Evolutionary conservation across 257 asterid species (phyloP), one percentile per base, ranked within the genome.

Genomic region (Datura wrightii): DNA sequence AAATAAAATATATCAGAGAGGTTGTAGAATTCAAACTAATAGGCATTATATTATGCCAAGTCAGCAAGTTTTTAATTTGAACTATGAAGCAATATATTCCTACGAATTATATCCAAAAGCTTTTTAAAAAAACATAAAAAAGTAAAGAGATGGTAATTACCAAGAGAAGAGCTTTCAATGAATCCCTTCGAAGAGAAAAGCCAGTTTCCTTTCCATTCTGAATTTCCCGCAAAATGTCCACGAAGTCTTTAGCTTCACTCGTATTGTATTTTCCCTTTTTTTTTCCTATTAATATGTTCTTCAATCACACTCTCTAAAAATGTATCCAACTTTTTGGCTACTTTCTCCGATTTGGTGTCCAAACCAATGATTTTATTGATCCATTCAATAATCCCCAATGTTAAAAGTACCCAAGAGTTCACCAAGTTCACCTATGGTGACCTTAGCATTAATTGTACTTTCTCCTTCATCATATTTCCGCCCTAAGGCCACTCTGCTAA

Each of bases 401-500:
- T 53, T 37, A 9, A 48, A 42, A 31, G 39, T 48, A 1, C 91
- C 94, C 1, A 90, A 10, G 48, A 90, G 44, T 69, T 48, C 66
- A 5, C 5, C 3, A 24, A 87, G 8, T 6, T 86, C 88, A 15
- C 11, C 54, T 7, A 93, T 34, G 5, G 84, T 52, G 15, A 1
- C 24, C 78, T 85, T 54, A 55, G 81, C 79, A 65, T 71, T 84
- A 66, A 60, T 85, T 2, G 95, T 91, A 1, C 15, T 67, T 59
- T 87, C 88, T 2, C 1, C 90, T 8, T 86, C 85, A 3, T 85
- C 82, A 39, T 88, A 87, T 79, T 86, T 91, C 72, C 55, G 86
- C 31, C 96, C 94, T 3, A 90, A 18, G 0, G 90, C 87, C 79
- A 84, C 92, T 86, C 90, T 83, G 42, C 88, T 87, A 2, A 93